These are phyloP conservation scores for Obba rivulosa DNA, from an alignment of 768 basidiomycete species.

Conservation along the genomic window DNA sequence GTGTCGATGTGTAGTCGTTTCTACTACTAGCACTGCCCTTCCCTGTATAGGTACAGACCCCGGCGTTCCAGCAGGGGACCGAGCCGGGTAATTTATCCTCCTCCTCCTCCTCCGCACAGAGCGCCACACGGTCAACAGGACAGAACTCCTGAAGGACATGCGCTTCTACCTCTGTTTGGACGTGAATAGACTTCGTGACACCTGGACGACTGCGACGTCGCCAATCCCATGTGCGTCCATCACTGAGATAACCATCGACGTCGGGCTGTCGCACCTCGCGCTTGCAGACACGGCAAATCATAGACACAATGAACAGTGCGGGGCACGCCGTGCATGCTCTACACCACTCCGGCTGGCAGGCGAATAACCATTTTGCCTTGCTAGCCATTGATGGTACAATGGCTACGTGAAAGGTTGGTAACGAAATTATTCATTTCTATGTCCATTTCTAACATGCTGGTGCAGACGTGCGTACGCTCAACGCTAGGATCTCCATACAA, in stretches of 20 bases:
- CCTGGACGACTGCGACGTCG: background rate
- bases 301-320: conserved; percentile 79
- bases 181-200: conserved; percentile 34
- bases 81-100: too few species aligned
- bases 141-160: conserved; percentile 84
- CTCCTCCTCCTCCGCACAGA: too few species aligned
- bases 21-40: too few species aligned
- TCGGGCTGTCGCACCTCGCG: conserved; percentile 74
- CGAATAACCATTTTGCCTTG: conserved; percentile 75
- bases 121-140: conserved; percentile 50
- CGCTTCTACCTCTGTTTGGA: conserved; percentile 96
- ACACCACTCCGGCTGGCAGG: conserved; percentile 87
- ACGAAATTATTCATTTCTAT: conserved; percentile 71
- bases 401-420: conserved; percentile 74
- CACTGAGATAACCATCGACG: conserved; percentile 70
- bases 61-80: too few species aligned
- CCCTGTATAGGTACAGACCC: too few species aligned
- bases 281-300: conserved; percentile 92
- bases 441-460: too few species aligned
- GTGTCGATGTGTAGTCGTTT: too few species aligned
- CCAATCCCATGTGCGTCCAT: conserved; percentile 68
- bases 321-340: conserved; percentile 81
- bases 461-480: too few species aligned
- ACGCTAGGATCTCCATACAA: too few species aligned
- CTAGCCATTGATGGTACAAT: conserved; percentile 75